Conservation (phyloP, 1,284 basidiomycete genomes). For the Fomitopsis pinicola region DNA sequence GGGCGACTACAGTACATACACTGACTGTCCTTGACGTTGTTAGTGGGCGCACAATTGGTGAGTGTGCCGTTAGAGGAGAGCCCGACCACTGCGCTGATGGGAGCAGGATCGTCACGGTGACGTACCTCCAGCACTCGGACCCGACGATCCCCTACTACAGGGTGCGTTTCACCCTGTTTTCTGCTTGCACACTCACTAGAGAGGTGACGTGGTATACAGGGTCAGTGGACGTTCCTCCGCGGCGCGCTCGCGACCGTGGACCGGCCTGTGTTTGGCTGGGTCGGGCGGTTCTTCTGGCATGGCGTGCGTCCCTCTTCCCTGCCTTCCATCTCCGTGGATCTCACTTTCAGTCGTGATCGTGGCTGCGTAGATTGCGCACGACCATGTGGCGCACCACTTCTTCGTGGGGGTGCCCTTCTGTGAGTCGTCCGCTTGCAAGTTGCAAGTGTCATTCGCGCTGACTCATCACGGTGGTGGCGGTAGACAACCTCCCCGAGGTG, state of each 20-base stretch:
- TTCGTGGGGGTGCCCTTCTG: slow-evolving; percentile 37
- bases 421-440: slow-evolving; percentile 10
- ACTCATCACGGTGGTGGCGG: not conserved
- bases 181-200: too few species aligned
- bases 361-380: slow-evolving; percentile 28
- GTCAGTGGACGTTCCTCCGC: slow-evolving; percentile 50
- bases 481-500: slow-evolving; percentile 36
- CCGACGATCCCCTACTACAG: slow-evolving; percentile 39
- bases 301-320: slow-evolving; percentile 33
- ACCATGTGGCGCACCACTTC: slow-evolving; percentile 39
- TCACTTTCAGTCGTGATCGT: too few species aligned
- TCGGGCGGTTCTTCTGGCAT: slow-evolving; percentile 52
- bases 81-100: too few species aligned
- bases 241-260: slow-evolving; percentile 59
- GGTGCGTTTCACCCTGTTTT: slow-evolving; percentile 5
- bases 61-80: not conserved
- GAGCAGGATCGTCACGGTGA: slow-evolving; percentile 36
- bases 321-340: too few species aligned
- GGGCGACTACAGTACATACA: too few species aligned
- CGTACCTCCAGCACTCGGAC: slow-evolving; percentile 40
- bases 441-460: not conserved
- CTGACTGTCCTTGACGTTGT: not conserved
- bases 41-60: slow-evolving; percentile 33
- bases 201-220: slow-evolving; percentile 6
- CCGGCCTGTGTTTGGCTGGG: slow-evolving; percentile 53